Evolutionary conservation across 2,329 filamentous ascomycete species (phyloP), one percentile per base, ranked within the genome.

Genomic region (Phialophora expanda): DNA sequence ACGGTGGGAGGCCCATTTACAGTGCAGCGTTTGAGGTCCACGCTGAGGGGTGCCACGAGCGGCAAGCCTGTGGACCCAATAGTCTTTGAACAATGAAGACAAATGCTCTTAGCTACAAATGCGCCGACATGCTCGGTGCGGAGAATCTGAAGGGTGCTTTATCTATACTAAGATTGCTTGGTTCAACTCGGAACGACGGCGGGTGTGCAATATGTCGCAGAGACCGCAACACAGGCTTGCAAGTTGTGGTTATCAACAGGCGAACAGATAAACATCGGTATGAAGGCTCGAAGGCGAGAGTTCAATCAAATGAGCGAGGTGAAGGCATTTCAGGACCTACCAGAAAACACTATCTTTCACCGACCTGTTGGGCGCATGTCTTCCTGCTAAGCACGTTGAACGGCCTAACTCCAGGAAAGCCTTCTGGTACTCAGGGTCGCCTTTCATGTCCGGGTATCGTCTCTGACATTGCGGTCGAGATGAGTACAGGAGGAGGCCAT

Each of bases 51-150:
- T 8, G 0, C 30, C 44, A 5, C 44, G 44, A 20, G 2, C 20
- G 26, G 24, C 20, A 26, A 24, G 11, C 46, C 46, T 14, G 46
- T 22, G 1, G 24, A 11, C 12, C 24, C 26, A 3, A 20, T 3
- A 20, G 26, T 32, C 22, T 55, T 55, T 8, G 51, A 55, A 8
- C 4, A n/a, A 12, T 55, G 24, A 34, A 32, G 28, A 55, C 26
- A n/a, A 58, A 58, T 32, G 56, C 34, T 14, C 32, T 58, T 20
- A 4, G 44, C 20, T 58, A 58, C 34, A 58, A 46, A 44, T 58
- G 56, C 34, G 56, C 56, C 20, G 56, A 58, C 34, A 41, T 58
- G 28, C 56, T 58, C n/a, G 56, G 56, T 6, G 9, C 46, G 32
- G 41, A 58, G 4, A 44, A 58, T 32, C 34, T 58, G 32, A 44